Evolutionary conservation across 2,329 filamentous ascomycete species (phyloP), one percentile per base, ranked within the genome.

Genomic region (Botryosphaeria dothidea): DNA sequence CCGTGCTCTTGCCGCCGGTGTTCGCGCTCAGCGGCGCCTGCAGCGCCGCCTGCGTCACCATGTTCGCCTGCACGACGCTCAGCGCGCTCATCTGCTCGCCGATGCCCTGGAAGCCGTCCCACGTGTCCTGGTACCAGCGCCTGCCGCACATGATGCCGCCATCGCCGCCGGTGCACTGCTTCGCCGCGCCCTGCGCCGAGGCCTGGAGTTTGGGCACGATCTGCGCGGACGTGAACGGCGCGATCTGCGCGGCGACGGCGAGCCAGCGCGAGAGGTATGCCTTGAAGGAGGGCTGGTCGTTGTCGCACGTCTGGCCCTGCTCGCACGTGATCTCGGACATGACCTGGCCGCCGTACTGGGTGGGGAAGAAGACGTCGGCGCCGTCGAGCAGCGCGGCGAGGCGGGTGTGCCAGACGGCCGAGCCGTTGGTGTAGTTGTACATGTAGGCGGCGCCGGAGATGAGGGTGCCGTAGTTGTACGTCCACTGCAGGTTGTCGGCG

Each of bases 61-160:
- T 73, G 56, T 80, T 74, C 38, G 78, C 79, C 64, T 79, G 74
- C 60, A 87, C 80, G 54, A 83, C 79, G 54, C 83, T 83, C 6
- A 88, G 76, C 0, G 83, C 85, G 56, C 80, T 82, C 83, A 88
- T 85, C 74, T 86, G 82, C 72, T 87, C 82, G 2, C 85, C 85
- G 1, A 86, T 84, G 7, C 85, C 85, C 11, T 73, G 72, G 1
- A 74, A 75, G 5, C 81, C 78, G 69, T 86, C 84, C 68, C 78
- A 81, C 1, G 68, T 71, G 6, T 71, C 67, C 19, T 71, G 74
- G 61, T 71, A 76, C 81, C 81, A 83, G 17, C 74, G 73, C 38
- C 76, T 79, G 3, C 81, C 81, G 69, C 81, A 83, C 36, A 69
- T 68, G 38, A 76, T 75, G 27, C 79, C 73, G 31, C 78, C 71